These are phyloP conservation scores for Hordeum marinum DNA, from an alignment of 176 grass and related monocot genomes.

Conservation along the genomic window DNA sequence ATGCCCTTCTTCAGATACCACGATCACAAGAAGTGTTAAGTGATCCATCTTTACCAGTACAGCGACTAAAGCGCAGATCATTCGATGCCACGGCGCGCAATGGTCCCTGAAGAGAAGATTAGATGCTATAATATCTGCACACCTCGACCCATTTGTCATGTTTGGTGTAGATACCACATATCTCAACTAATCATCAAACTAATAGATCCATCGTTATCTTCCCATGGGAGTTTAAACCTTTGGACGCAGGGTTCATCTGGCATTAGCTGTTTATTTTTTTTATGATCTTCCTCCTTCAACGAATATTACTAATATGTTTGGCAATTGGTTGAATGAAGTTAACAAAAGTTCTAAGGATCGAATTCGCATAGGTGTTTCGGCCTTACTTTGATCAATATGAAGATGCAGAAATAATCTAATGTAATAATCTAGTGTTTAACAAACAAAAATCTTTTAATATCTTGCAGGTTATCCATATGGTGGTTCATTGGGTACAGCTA, in stretches of 20 bases:
- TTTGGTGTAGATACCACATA: background rate
- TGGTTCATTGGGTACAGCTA: too few species aligned
- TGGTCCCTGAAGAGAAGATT: background rate
- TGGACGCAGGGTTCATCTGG: background rate
- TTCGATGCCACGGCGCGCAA: background rate
- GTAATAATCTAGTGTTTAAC: too few species aligned
- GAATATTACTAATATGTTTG: too few species aligned
- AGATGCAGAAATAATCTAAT: too few species aligned
- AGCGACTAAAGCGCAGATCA: background rate
- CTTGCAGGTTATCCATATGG: too few species aligned
- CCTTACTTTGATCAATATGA: too few species aligned
- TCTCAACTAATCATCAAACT: background rate
- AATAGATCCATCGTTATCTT: background rate
- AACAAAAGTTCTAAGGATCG: too few species aligned
- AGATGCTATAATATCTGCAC: background rate
- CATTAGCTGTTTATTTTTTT: too few species aligned
- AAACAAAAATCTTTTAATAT: too few species aligned
- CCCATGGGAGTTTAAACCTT: background rate
- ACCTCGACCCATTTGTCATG: background rate
- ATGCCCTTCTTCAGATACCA: background rate
- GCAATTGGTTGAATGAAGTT: too few species aligned
- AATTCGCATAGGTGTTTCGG: too few species aligned
- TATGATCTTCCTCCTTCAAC: too few species aligned
- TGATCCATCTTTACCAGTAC: background rate
- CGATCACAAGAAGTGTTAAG: background rate